Evolutionary conservation across 1,284 basidiomycete genomes (phyloP).

Genomic region (Malassezia sp.): DNA sequence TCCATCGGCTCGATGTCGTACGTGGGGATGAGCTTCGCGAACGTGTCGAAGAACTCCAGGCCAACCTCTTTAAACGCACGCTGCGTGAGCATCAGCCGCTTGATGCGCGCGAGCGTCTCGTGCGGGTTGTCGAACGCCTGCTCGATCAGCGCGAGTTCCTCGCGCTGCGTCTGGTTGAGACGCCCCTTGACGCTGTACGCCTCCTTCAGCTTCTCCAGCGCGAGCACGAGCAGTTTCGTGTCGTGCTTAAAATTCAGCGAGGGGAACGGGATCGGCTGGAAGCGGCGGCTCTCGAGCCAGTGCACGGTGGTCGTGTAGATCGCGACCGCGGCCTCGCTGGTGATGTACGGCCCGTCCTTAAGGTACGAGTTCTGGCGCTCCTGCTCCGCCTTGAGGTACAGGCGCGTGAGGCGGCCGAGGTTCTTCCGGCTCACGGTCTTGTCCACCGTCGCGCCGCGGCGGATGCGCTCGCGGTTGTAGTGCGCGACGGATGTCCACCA

Average conservation of each 20-base stretch:
- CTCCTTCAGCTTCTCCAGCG: constrained; percentile 45
- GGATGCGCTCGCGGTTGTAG: constrained; percentile 85
- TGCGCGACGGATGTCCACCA: constrained; percentile 94
- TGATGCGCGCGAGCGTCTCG: constrained; percentile 46
- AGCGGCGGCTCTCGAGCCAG: constrained; percentile 45
- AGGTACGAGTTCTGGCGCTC: constrained; percentile 45
- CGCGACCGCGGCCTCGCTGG: constrained; percentile 42
- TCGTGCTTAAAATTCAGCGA: constrained; percentile 47
- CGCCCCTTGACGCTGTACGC: constrained; percentile 45
- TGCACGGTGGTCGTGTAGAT: constrained; percentile 46
- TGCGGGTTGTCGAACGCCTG: constrained; percentile 47
- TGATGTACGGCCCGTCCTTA: constrained; percentile 46
- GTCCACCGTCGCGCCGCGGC: constrained; percentile 94
- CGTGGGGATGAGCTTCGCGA: constrained; percentile 40
- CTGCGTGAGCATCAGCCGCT: constrained; percentile 46
- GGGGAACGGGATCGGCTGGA: constrained; percentile 46
- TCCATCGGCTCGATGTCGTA: constrained; percentile 47
- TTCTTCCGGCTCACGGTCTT: constrained; percentile 98
- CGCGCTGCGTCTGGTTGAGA: constrained; percentile 45
- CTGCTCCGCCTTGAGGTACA: constrained; percentile 46
- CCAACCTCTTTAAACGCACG: constrained; percentile 46
- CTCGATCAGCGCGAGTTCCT: constrained; percentile 45
- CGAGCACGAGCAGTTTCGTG: constrained; percentile 42
- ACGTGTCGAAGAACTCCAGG: constrained; percentile 46
- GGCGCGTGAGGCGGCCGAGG: constrained; percentile 71